Percentiles rank a stretch among this genome's conserved stretches.
phyloP scores from a whole-genome alignment of 768 basidiomycete genomes.

The Suillus clintonianus region DNA sequence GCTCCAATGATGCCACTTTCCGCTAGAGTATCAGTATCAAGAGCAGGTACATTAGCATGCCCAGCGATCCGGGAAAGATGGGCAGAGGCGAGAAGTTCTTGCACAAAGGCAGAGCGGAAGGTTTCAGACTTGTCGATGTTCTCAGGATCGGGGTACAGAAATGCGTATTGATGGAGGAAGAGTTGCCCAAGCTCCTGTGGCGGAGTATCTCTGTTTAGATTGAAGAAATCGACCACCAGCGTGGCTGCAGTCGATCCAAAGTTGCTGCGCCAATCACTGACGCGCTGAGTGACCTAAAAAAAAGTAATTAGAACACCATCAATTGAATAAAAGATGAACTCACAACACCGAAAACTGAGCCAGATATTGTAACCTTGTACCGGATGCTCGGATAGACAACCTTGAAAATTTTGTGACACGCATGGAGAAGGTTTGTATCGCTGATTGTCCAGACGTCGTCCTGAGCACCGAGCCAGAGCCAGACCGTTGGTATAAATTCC shows the following conservation, averaged over 20 bases:
- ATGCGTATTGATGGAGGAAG: background rate
- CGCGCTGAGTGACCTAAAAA: constrained; percentile 1
- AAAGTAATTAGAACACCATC: background rate
- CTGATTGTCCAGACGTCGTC: constrained; percentile 7
- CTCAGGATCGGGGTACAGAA: constrained; percentile 8
- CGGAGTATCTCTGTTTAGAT: background rate
- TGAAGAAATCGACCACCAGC: constrained; percentile 9
- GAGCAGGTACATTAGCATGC: background rate
- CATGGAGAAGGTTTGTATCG: background rate
- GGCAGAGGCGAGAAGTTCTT: constrained; percentile 5
- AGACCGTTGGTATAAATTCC: background rate
- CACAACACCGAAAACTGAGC: constrained; percentile 5
- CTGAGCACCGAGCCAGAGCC: constrained; percentile 10
- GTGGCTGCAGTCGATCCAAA: constrained; percentile 7
- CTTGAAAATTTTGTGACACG: constrained; percentile 6
- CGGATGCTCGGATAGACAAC: constrained; percentile 6
- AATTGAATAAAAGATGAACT: constrained; percentile 1
- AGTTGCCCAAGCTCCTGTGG: background rate
- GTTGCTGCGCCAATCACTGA: constrained; percentile 11
- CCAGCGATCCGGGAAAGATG: constrained; percentile 2
- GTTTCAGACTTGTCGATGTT: background rate
- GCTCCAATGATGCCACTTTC: constrained; percentile 4
- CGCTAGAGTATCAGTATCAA: background rate
- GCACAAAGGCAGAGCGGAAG: constrained; percentile 4
- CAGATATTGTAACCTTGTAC: constrained; percentile 3